phyloP scores from a whole-genome alignment of 306 rosid genomes.

The Vigna unguiculata region DNA sequence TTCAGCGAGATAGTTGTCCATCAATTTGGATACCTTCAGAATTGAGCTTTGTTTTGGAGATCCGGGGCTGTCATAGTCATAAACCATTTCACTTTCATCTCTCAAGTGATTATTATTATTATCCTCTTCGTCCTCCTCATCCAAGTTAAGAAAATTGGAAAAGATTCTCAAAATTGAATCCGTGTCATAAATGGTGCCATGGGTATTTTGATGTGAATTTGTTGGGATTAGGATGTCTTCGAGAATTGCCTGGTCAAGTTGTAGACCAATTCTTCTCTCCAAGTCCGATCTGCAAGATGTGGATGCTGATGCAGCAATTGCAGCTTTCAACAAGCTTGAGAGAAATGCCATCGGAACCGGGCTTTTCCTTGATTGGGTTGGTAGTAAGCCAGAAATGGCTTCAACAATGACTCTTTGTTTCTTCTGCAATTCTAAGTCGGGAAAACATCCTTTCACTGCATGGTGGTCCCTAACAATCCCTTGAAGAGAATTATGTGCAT shows the following conservation, averaged over 20 bases:
- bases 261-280: conserved; percentile 91
- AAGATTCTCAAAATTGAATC: conserved; percentile 87
- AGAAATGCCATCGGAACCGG: conserved; percentile 95
- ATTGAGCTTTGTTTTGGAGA: conserved; percentile 96
- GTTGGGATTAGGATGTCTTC: conserved; percentile 92
- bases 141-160: conserved; percentile 84
- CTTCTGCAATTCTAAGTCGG: conserved; percentile 76
- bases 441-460: conserved; percentile 64
- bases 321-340: conserved; percentile 88
- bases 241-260: conserved; percentile 95
- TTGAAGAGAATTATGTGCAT: conserved; percentile 86
- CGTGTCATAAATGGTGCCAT: conserved; percentile 72
- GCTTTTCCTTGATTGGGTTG: conserved; percentile 91
- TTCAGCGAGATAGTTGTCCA: conserved; percentile 89
- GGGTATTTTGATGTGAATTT: conserved; percentile 66
- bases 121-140: conserved; percentile 85
- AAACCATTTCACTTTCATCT: conserved; percentile 85
- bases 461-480: conserved; percentile 72
- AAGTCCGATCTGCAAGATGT: conserved; percentile 84
- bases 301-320: conserved; percentile 82
- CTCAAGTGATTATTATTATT: conserved; percentile 61
- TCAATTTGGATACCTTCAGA: conserved; percentile 86
- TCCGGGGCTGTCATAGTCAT: conserved; percentile 91
- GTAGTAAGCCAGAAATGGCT: conserved; percentile 78
- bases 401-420: conserved; percentile 90